Evolutionary conservation across 768 basidiomycete species (phyloP).

Genomic region (Termitomyces sp.): DNA sequence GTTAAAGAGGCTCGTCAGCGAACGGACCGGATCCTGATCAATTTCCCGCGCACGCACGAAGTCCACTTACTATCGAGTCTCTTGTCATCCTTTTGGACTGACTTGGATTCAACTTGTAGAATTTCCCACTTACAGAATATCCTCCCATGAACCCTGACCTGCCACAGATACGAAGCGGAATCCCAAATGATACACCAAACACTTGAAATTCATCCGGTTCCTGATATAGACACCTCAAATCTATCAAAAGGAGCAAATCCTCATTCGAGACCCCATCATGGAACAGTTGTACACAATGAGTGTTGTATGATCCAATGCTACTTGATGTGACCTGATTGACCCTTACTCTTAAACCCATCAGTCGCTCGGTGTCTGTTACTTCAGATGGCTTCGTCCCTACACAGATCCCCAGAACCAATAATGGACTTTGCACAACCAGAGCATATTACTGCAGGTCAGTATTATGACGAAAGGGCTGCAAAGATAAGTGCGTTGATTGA

Average conservation of each 20-base stretch:
- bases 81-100: too few relatives aligned
- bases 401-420: slow-evolving; percentile 5
- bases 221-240: not conserved
- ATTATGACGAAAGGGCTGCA: slow-evolving; percentile 37
- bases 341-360: slow-evolving; percentile 6
- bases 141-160: not conserved
- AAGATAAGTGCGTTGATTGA: slow-evolving; percentile 48
- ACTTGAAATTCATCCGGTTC: not conserved
- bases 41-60: not conserved
- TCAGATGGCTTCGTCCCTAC: slow-evolving; percentile 7
- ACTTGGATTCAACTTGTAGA: not conserved
- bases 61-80: too few relatives aligned
- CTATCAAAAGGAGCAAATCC: slow-evolving; percentile 13
- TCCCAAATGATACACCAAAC: not conserved
- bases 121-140: not conserved
- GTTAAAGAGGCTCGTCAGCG: not conserved
- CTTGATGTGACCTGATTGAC: slow-evolving; percentile 8
- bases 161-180: not conserved
- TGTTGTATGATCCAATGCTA: not conserved
- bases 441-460: slow-evolving; percentile 5
- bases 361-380: not conserved
- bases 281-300: slow-evolving; percentile 8
- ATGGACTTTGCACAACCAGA: slow-evolving; percentile 11
- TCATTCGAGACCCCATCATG: slow-evolving; percentile 3
- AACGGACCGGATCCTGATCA: not conserved